phyloP scores from a whole-genome alignment of 2,329 filamentous ascomycete genomes.

The Colletotrichum viniferum region DNA sequence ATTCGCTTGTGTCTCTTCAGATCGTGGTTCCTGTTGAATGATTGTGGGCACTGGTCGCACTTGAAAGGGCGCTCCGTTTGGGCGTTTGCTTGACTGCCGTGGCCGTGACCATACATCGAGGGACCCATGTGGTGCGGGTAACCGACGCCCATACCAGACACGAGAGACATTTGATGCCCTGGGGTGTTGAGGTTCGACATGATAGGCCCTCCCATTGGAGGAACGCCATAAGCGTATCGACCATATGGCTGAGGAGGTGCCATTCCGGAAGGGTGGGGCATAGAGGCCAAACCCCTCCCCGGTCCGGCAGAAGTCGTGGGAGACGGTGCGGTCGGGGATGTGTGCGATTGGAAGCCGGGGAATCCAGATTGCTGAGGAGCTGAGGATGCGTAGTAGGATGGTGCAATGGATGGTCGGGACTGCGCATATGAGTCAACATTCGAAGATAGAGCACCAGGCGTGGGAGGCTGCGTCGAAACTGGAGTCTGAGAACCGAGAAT shows the following conservation, averaged over 20 bases:
- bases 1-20: slow-evolving; percentile 95
- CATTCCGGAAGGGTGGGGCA: slow-evolving; percentile 31
- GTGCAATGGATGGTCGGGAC: slow-evolving; percentile 59
- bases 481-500: slow-evolving; percentile 56
- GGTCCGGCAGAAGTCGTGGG: slow-evolving; percentile 40
- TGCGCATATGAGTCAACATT: slow-evolving; percentile 59
- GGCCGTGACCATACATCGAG: slow-evolving; percentile 63
- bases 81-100: slow-evolving; percentile 52
- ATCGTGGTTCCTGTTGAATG: slow-evolving; percentile 96
- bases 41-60: slow-evolving; percentile 90
- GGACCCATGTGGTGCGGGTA: slow-evolving; percentile 54
- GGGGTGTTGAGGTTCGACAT: slow-evolving; percentile 82
- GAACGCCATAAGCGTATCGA: slow-evolving; percentile 23
- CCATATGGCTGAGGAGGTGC: slow-evolving; percentile 57
- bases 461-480: slow-evolving; percentile 45
- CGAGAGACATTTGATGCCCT: slow-evolving; percentile 72
- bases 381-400: slow-evolving; percentile 62
- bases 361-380: slow-evolving; percentile 52
- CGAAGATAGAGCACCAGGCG: slow-evolving; percentile 57
- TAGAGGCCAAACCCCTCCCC: slow-evolving; percentile 41
- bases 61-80: slow-evolving; percentile 87
- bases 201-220: slow-evolving; percentile 64
- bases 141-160: slow-evolving; percentile 61
- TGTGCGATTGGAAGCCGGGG: slow-evolving; percentile 41
- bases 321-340: slow-evolving; percentile 52